Evolutionary conservation across 495 filamentous ascomycete species (phyloP), one percentile per base, ranked within the genome.

Genomic region (Ramalina intermedia): DNA sequence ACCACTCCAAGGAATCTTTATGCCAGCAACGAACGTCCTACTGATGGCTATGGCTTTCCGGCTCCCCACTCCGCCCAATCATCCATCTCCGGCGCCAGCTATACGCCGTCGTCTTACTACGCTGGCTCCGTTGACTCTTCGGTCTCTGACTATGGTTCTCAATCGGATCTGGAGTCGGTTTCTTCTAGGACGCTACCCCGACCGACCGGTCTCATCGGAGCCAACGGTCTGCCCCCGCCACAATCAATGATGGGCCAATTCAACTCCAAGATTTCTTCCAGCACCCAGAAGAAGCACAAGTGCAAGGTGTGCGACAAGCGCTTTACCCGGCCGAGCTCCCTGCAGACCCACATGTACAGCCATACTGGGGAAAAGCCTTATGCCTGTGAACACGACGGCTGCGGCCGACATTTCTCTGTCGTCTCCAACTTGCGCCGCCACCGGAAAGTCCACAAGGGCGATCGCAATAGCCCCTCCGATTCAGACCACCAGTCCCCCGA

Each of bases 221-320:
- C 72, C 47, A 77, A 58, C 66, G 66, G 69, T 6, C 87, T 87
- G 27, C 86, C 87, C 0, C 88, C 87, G 27, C 55, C 88, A 13
- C 85, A 91, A 61, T 90, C 88, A 3, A 96, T 98, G 87, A 98
- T 98, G 91, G 80, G 85, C 42, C 90, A 93, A 53, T 98, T 98
- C 71, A 96, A 86, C 70, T 96, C 91, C 40, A 96, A 96, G 63
- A 81, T 96, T 42, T 85, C 87, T 9, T 90, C 87, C 20, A 93
- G 85, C 68, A 88, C 91, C 24, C 90, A 96, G 61, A 98, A 98
- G 79, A 98, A 96, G 73, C 91, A 98, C 70, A 96, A 95, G 68
- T 98, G 91, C 75, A 96, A 96, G 72, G 85, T 98, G 44, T 98
- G 91, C 71, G 91, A 96, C 68, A 98, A 98, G 78, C 80, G 91